A percentile compares a stretch with the other conserved stretches of the same genome.
phyloP scores from a whole-genome alignment of 1,139 yeast species.

The Kodamaea sp. region DNA sequence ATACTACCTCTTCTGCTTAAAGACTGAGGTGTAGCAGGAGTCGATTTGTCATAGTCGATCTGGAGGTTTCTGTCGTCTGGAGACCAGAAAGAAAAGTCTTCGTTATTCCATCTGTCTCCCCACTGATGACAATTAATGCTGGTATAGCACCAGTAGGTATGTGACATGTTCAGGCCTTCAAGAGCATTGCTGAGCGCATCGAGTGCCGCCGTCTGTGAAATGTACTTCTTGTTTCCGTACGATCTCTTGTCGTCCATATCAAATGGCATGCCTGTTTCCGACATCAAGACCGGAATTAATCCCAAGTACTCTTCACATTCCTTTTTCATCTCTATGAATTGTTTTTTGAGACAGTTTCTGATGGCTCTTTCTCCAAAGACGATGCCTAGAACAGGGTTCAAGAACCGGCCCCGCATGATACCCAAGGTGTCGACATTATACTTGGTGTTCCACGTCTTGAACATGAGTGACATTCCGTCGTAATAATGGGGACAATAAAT shows the following conservation, averaged over 20 bases:
- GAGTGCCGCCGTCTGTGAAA: slow-evolving; percentile 75
- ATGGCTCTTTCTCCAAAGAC: slow-evolving; percentile 80
- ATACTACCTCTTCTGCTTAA: slow-evolving; percentile 13
- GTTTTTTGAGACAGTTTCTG: slow-evolving; percentile 67
- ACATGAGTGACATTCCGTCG: slow-evolving; percentile 91
- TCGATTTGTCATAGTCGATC: slow-evolving; percentile 13
- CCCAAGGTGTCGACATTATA: slow-evolving; percentile 91
- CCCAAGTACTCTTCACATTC: slow-evolving; percentile 69
- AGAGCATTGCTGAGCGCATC: slow-evolving; percentile 81
- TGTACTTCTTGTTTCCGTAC: slow-evolving; percentile 61
- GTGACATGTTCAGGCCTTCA: slow-evolving; percentile 70
- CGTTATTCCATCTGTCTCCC: slow-evolving; percentile 95
- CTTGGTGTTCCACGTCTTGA: slow-evolving; percentile 73
- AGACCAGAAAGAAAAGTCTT: slow-evolving; percentile 88
- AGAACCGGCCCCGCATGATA: slow-evolving; percentile 76
- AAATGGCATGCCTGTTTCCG: slow-evolving; percentile 97
- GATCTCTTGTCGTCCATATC: slow-evolving; percentile 85
- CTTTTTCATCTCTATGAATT: slow-evolving; percentile 59
- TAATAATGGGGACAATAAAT: slow-evolving; percentile 87
- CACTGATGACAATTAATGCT: slow-evolving; percentile 68
- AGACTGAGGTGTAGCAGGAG: slow-evolving; percentile 7
- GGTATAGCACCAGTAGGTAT: slow-evolving; percentile 86
- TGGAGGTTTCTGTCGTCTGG: slow-evolving; percentile 53
- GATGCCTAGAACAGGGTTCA: slow-evolving; percentile 74
- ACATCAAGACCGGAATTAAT: slow-evolving; percentile 67